phyloP scores from a whole-genome alignment of 495 filamentous ascomycete species.

The Thozetella sp. region DNA sequence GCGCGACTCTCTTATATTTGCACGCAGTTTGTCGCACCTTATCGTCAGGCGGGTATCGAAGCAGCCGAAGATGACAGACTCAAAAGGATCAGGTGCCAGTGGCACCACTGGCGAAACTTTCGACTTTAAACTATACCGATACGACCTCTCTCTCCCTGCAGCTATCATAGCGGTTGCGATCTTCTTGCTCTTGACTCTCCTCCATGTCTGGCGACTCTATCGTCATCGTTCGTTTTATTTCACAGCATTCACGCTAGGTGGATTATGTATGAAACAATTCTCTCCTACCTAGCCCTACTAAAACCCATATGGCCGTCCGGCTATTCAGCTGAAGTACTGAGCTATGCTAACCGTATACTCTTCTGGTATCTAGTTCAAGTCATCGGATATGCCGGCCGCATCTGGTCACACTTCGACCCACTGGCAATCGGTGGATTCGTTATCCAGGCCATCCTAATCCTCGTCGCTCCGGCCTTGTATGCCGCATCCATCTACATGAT shows the following conservation, averaged over 20 bases:
- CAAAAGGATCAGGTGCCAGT: not conserved
- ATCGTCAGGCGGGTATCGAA: too few species aligned
- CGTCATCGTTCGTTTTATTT: not conserved
- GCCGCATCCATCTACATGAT: slow-evolving; percentile 57
- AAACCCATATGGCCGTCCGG: not conserved
- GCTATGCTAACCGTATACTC: not conserved
- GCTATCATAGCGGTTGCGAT: not conserved
- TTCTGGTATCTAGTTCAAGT: slow-evolving; percentile 3
- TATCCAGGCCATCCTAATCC: slow-evolving; percentile 18
- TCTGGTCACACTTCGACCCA: not conserved
- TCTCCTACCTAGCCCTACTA: not conserved
- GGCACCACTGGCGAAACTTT: not conserved
- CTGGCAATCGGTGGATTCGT: slow-evolving; percentile 1
- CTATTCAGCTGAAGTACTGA: too few species aligned
- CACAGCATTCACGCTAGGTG: not conserved
- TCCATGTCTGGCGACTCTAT: slow-evolving; percentile 1
- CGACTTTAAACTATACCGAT: slow-evolving; percentile 1
- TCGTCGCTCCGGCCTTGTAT: slow-evolving; percentile 31
- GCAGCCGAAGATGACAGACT: not conserved
- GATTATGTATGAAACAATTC: not conserved
- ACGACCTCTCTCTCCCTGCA: not conserved
- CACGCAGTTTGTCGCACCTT: too few species aligned
- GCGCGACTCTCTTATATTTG: not conserved
- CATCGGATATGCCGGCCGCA: slow-evolving; percentile 8
- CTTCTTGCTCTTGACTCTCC: not conserved